phyloP scores from a whole-genome alignment of 306 rosid genomes.

The Castanopsis chinensis region DNA sequence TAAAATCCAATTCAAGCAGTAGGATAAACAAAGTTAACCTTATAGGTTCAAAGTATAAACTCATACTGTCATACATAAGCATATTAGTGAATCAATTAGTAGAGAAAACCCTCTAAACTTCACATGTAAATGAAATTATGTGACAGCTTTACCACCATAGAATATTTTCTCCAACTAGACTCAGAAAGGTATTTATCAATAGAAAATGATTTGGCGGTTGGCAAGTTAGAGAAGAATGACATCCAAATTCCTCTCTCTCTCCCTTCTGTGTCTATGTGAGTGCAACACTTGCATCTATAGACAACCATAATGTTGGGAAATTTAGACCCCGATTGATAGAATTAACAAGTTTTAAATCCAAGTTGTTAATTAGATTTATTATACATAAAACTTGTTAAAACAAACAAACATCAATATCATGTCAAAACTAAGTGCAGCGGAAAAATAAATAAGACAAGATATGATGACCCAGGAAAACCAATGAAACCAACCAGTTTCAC shows the following conservation, averaged over 20 bases:
- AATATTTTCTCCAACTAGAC: not conserved
- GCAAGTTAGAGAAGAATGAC: not conserved
- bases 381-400: no score
- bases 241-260: not conserved
- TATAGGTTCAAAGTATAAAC: not conserved
- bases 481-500: no score
- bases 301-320: no score
- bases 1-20: not conserved
- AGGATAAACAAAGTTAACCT: not conserved
- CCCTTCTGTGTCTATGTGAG: not conserved
- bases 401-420: no score
- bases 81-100: not conserved
- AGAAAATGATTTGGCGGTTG: constrained; percentile 1
- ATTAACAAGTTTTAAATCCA: no score
- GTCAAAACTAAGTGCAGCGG: no score
- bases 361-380: no score
- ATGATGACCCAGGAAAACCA: no score
- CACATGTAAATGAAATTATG: not conserved
- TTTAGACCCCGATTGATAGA: no score
- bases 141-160: not conserved
- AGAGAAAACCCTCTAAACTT: not conserved
- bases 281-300: constrained; percentile 3
- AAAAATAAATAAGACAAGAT: no score
- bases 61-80: not conserved
- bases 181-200: not conserved